These are phyloP conservation scores for Plasmodium blacklocki DNA, from an alignment of 169 alveolate species.

Conservation along the genomic window DNA sequence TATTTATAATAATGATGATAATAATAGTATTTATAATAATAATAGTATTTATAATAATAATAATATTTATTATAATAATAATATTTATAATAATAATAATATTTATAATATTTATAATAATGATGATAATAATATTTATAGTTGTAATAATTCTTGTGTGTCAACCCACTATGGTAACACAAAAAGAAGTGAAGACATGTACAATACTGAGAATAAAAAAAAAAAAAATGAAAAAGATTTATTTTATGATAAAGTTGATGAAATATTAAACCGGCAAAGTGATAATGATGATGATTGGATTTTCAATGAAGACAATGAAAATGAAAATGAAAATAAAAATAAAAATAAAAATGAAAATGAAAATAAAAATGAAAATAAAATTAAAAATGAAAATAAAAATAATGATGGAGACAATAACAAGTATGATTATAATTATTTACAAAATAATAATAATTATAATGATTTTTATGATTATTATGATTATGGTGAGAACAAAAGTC, in stretches of 20 bases:
- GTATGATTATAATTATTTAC: not conserved
- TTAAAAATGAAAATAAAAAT: not conserved
- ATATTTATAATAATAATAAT: no score
- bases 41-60: no score
- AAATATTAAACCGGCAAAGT: slow-evolving; percentile 15
- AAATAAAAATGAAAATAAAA: not conserved
- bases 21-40: no score
- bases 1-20: no score
- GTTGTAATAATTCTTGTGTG: no score
- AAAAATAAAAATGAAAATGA: not conserved
- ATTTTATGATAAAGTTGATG: slow-evolving; percentile 46
- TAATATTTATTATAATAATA: no score
- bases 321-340: not conserved
- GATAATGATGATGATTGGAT: slow-evolving; percentile 38
- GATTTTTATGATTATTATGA: not conserved
- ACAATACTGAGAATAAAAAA: not conserved
- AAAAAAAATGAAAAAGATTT: slow-evolving; percentile 5
- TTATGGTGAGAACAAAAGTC: not conserved
- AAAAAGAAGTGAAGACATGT: no score
- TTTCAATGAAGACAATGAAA: slow-evolving; percentile 7
- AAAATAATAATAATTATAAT: no score
- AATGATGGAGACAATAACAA: not conserved
- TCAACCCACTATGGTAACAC: no score
- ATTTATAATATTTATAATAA: no score
- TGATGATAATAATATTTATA: no score